Conservation (phyloP, 2,329 filamentous ascomycete genomes). For the Pyricularia pennisetigena region DNA sequence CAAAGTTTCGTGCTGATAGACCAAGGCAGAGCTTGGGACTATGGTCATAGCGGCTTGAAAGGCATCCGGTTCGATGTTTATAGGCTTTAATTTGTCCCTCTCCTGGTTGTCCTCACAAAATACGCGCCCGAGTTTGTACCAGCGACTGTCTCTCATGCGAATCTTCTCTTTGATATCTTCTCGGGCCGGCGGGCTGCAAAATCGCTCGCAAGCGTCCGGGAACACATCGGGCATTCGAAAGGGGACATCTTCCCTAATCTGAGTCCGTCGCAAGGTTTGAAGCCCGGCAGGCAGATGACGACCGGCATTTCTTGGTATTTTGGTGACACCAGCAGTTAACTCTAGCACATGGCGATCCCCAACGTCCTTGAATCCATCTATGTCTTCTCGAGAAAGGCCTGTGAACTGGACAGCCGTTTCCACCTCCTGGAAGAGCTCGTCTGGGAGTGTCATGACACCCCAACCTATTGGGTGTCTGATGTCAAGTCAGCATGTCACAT, state of each 20-base stretch:
- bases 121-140: not conserved
- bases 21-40: not conserved
- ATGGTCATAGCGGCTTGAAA: slow-evolving; percentile 1
- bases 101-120: not conserved
- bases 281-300: not conserved
- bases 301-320: not conserved
- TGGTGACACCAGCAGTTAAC: not conserved
- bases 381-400: slow-evolving; percentile 17
- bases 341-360: not conserved
- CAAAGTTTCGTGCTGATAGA: slow-evolving; percentile 1
- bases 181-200: not conserved
- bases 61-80: not conserved
- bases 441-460: slow-evolving; percentile 37
- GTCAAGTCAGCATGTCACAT: slow-evolving; percentile 7
- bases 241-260: not conserved
- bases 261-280: not conserved
- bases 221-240: not conserved
- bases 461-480: slow-evolving; percentile 24
- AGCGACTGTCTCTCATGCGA: not conserved
- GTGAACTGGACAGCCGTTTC: slow-evolving; percentile 18
- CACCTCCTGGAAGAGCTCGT: slow-evolving; percentile 13
- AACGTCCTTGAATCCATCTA: slow-evolving; percentile 5
- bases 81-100: not conserved
- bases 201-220: not conserved
- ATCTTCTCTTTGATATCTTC: not conserved